Base-by-base conservation (phyloP, 305 asterid genomes). In the Fraxinus ornus region DNA sequence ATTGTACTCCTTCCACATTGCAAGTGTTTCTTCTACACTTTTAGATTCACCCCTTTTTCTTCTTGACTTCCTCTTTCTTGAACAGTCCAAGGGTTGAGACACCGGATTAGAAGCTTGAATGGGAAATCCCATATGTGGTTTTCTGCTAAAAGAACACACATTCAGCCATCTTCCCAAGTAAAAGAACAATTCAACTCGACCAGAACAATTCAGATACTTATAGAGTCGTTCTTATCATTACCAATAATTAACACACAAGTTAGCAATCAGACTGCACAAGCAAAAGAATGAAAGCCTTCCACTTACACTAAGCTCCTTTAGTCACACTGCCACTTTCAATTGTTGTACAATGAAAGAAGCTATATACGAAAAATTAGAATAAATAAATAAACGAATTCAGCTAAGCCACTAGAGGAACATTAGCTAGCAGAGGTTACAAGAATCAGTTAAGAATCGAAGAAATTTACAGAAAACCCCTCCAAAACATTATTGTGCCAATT, bases 1-100 rank as follows among this genome's bases (percentile, higher is more conserved):
- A 32, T 94, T 94, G 82, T 88, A 92, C 49, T 93, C 90, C 79
- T 91, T 95, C 99, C 99, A 95, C 80, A 85, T 90, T 15, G 94
- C 97, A 8, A 95, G 87, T 6, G 89, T 90, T 62, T 92, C 95
- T 6, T 92, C 90, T 5, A 95, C 89, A 44, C 84, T 88, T n/a
- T 82, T 78, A 0, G 86, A 68, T 24, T 91, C 91, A 10, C 70
- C 84, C 57, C 80, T 88, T 28, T 90, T 86, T 35, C 91, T 87
- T 85, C 93, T 90, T 3, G 92, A 80, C 83, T 90, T 94, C 84
- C 90, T 87, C 88, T 87, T 92, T 39, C 85, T 83, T 21, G 87
- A 64, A 30, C 17, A 74, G 80, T 83, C 89, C 49, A 85, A 7
- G 0, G 84, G 82, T 32, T 68, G 71, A 79, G 82, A 33, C 6